phyloP scores from a whole-genome alignment of 2,329 filamentous ascomycete genomes.

The Helminthosporium solani region DNA sequence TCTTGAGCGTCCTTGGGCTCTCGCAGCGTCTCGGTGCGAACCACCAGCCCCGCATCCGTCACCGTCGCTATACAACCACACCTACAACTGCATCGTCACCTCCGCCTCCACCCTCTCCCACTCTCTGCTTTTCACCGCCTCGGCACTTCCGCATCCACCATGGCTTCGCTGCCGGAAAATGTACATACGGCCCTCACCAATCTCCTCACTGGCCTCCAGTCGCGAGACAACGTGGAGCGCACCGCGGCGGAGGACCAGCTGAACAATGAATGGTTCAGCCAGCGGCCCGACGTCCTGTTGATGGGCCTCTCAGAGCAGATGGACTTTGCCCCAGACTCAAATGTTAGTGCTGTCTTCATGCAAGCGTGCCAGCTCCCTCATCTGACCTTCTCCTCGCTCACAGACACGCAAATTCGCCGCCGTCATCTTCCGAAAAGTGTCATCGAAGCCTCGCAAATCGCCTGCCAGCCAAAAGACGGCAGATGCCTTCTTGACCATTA shows the following conservation, averaged over 20 bases:
- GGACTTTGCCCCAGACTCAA: conserved; percentile 69
- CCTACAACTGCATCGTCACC: too few species aligned
- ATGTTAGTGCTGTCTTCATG: conserved; percentile 55
- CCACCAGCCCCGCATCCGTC: conserved; percentile 1
- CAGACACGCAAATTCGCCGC: conserved; percentile 89
- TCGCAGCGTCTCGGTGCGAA: not conserved
- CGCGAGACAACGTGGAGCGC: conserved; percentile 81
- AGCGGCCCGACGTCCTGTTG: conserved; percentile 80
- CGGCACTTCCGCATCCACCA: conserved; percentile 46
- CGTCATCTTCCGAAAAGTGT: conserved; percentile 90
- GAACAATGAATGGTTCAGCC: conserved; percentile 82
- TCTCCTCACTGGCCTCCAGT: conserved; percentile 85
- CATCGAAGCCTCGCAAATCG: conserved; percentile 82
- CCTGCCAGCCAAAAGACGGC: conserved; percentile 65
- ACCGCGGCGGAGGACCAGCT: conserved; percentile 87
- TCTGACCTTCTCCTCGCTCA: conserved; percentile 1
- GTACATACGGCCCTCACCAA: conserved; percentile 80
- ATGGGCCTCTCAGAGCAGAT: conserved; percentile 96
- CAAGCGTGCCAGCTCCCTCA: not conserved
- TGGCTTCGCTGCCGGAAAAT: conserved; percentile 86
- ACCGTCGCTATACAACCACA: too few species aligned
- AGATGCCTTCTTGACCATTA: conserved; percentile 83
- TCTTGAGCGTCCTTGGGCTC: not conserved
- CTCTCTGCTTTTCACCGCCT: too few species aligned
- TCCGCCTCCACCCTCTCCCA: not conserved